Evolutionary conservation across 1,139 yeast genomes (phyloP).

Genomic region (Meyerozyma guilliermondii): DNA sequence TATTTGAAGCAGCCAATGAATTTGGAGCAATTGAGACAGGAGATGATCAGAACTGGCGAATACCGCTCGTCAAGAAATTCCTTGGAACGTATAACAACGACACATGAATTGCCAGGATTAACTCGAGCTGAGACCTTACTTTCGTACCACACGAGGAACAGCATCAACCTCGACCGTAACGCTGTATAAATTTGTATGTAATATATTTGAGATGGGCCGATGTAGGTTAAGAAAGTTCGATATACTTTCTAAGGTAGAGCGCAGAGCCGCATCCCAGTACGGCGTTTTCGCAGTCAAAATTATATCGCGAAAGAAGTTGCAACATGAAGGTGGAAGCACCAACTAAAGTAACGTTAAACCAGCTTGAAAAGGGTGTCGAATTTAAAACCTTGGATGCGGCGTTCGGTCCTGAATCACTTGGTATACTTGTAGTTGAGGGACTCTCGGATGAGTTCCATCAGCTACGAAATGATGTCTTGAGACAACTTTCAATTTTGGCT

Average conservation of each 20-base stretch:
- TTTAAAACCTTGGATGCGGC: slow-evolving; percentile 35
- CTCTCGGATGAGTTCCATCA: slow-evolving; percentile 35
- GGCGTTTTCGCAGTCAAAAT: background rate
- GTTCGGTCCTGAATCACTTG: slow-evolving; percentile 56
- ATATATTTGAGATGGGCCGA: background rate
- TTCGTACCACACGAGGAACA: slow-evolving; percentile 39
- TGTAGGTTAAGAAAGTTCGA: too few relatives aligned
- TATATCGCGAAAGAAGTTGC: background rate
- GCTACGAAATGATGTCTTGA: slow-evolving; percentile 41
- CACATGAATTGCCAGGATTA: slow-evolving; percentile 48
- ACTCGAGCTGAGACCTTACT: slow-evolving; percentile 47
- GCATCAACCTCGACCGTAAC: slow-evolving; percentile 18
- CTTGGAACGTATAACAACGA: slow-evolving; percentile 38
- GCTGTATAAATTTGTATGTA: background rate
- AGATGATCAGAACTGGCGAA: slow-evolving; percentile 40
- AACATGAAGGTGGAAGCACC: slow-evolving; percentile 11
- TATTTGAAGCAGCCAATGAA: slow-evolving; percentile 32
- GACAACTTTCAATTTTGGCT: slow-evolving; percentile 43
- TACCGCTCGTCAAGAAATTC: slow-evolving; percentile 28
- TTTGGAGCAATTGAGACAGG: slow-evolving; percentile 32
- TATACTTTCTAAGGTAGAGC: too few relatives aligned
- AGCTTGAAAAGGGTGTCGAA: slow-evolving; percentile 29
- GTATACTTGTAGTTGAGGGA: slow-evolving; percentile 44
- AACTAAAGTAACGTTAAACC: slow-evolving; percentile 28
- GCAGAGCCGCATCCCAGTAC: background rate